These are phyloP conservation scores for Kuraishia cidri DNA, from an alignment of 805 yeast species.

Conservation along the genomic window DNA sequence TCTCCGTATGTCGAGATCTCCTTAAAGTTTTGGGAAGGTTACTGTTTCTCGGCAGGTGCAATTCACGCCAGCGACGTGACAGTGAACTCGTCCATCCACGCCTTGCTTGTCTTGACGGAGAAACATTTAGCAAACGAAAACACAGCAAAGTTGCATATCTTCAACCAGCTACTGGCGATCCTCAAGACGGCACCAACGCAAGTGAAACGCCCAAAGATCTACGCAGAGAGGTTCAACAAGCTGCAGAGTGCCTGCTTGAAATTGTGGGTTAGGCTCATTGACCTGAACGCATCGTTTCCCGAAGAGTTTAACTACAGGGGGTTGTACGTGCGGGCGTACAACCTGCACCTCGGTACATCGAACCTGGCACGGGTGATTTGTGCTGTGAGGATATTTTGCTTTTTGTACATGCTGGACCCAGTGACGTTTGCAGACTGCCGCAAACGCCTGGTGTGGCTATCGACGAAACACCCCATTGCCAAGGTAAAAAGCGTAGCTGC, in stretches of 20 bases:
- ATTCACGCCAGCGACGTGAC: constrained; percentile 34
- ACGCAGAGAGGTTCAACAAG: constrained; percentile 6
- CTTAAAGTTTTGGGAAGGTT: constrained; percentile 46
- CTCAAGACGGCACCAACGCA: constrained; percentile 11
- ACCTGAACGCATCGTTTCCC: constrained; percentile 25
- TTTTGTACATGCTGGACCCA: constrained; percentile 15
- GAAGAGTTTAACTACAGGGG: constrained; percentile 16
- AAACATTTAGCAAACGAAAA: background rate
- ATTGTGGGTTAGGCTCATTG: constrained; percentile 28
- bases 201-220: background rate
- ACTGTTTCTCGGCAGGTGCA: constrained; percentile 47
- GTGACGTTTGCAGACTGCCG: constrained; percentile 7
- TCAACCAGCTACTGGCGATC: constrained; percentile 16
- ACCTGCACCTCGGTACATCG: constrained; percentile 43
- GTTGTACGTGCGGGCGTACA: constrained; percentile 40
- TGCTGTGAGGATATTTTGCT: constrained; percentile 34
- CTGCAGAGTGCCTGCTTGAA: constrained; percentile 14
- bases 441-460: constrained; percentile 13
- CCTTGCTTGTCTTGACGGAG: constrained; percentile 23
- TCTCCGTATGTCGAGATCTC: constrained; percentile 8
- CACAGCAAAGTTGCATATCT: constrained; percentile 5
- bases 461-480: constrained; percentile 13
- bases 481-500: constrained; percentile 9
- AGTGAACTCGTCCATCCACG: constrained; percentile 30
- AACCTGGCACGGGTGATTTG: constrained; percentile 25